Evolutionary conservation across 192 early-diverging fungal species (phyloP), one percentile per base, ranked within the genome.

Genomic region (Backusella australiensis): DNA sequence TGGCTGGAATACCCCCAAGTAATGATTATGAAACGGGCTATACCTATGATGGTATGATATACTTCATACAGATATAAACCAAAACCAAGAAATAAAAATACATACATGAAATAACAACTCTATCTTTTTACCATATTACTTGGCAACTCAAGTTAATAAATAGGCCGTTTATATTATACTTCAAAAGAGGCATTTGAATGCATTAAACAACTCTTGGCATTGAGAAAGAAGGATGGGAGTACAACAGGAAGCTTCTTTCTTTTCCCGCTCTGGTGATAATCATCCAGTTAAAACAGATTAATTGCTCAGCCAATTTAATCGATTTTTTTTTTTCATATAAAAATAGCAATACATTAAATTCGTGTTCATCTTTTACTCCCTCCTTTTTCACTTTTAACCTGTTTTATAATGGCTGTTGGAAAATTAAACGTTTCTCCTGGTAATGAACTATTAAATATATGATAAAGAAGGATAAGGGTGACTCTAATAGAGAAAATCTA

Each of bases 371-470:
- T 46, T 59, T 32, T 59, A 34, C 36, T 71, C n/a, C 8, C 34
- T 34, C 21, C 49, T 71, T 3, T 71, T n/a, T 71, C 26, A 34
- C 29, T 34, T 34, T 34, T 34, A 32, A 21, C 34, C 38, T 59
- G 11, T 38, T 59, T 38, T 23, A 39, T 15, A 7, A 75, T 75
- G 74, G 41, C 74, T 68, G 59, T 65, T 67, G 74, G 74, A 67
- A 75, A 75, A 26, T 65, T 75, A 44, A 63, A 67, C 36, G 44
- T 75, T 39, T 49, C 74, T 67, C 59, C 74, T 34, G 74, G 74
- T 67, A 75, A 75, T 5, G 7, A 59, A 12, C 8, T 12, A 36
- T 38, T 39, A 36, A 8, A 74, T 49, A n/a, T 39, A 8, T 12
- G 53, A 41, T 26, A 29, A 65, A 39, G 5, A 38, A n/a, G 4